These are phyloP conservation scores for Fusarium anguioides DNA, from an alignment of 2,329 filamentous ascomycete species.

Conservation along the genomic window DNA sequence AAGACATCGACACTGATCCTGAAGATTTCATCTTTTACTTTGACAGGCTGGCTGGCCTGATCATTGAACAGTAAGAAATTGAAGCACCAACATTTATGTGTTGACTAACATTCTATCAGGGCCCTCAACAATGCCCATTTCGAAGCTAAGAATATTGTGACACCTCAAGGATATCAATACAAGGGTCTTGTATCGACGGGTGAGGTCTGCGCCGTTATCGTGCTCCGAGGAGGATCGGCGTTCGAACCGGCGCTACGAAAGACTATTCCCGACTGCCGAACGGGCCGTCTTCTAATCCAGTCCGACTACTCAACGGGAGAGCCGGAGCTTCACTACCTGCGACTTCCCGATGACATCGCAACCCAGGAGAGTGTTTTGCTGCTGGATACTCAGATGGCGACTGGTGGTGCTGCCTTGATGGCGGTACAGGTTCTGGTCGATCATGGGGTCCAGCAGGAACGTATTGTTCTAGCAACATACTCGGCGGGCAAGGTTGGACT, in stretches of 20 bases:
- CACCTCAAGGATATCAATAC: conserved; percentile 77
- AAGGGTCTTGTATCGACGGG: conserved; percentile 76
- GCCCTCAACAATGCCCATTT: conserved; percentile 83
- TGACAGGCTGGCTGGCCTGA: conserved; percentile 84
- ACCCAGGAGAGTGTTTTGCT: conserved; percentile 84
- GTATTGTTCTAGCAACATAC: conserved; percentile 93
- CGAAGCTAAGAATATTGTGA: conserved; percentile 70
- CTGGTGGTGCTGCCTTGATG: conserved; percentile 88
- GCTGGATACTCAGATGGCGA: conserved; percentile 94
- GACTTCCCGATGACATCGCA: conserved; percentile 78
- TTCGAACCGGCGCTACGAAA: conserved; percentile 89
- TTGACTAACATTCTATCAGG: conserved; percentile 55
- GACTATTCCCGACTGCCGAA: conserved; percentile 92
- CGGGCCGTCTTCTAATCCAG: conserved; percentile 89
- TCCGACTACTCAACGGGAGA: conserved; percentile 87
- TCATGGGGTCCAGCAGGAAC: conserved; percentile 85
- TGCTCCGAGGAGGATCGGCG: conserved; percentile 88
- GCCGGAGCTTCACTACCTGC: conserved; percentile 91
- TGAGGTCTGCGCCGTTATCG: conserved; percentile 84
- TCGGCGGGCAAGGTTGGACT: conserved; percentile 86
- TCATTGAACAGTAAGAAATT: conserved; percentile 76
- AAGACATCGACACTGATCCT: conserved; percentile 79
- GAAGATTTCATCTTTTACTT: conserved; percentile 99
- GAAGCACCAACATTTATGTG: neutral
- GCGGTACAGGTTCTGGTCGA: conserved; percentile 95